Evolutionary conservation across 2,329 filamentous ascomycete species (phyloP), one percentile per base, ranked within the genome.

Genomic region (Penicillium sp.): DNA sequence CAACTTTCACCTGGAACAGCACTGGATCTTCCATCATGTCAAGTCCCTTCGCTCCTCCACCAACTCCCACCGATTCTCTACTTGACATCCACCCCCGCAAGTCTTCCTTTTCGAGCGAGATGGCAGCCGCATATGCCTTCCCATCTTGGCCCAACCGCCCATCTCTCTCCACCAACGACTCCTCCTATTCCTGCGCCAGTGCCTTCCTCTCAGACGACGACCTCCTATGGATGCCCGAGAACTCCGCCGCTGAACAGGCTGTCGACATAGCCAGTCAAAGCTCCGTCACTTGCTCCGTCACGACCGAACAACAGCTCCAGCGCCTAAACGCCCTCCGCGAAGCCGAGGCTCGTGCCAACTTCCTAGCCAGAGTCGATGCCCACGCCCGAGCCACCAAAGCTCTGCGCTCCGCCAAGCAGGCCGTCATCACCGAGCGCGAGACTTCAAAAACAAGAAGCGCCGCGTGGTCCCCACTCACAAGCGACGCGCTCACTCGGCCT

Each of bases 171-270:
- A 66, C 52, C 52, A 58, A 57, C 45, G 62, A 67, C 37, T 63
- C 67, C 3, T 61, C 64, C 10, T 53, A 61, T 12, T 64, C 62
- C 1, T 65, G 56, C 7, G 63, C 66, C 40, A 71, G 64, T 51
- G 67, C 71, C 38, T 73, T 70, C 43, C 67, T 73, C 25, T 72
- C 71, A 11, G 71, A 73, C 39, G 71, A 73, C 49, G 71, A 73
- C 39, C 64, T 73, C 31, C 68, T 68, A 51, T 64, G 64, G 46
- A 63, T 63, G 46, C 62, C 64, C n/a, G 57, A 64, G 43, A 56
- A 63, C 11, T 54, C 66, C 3, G 54, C 56, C 4, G 56, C 58
- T 1, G 64, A 66, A 25, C 44, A 52, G 5, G 56, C 53, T 4
- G 51, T 67, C 40, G 64, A 68, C 16, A 65, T 69, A 37, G 60